These are phyloP conservation scores for Pelargonium citronellum DNA, from an alignment of 441 rosid genomes.

Conservation along the genomic window DNA sequence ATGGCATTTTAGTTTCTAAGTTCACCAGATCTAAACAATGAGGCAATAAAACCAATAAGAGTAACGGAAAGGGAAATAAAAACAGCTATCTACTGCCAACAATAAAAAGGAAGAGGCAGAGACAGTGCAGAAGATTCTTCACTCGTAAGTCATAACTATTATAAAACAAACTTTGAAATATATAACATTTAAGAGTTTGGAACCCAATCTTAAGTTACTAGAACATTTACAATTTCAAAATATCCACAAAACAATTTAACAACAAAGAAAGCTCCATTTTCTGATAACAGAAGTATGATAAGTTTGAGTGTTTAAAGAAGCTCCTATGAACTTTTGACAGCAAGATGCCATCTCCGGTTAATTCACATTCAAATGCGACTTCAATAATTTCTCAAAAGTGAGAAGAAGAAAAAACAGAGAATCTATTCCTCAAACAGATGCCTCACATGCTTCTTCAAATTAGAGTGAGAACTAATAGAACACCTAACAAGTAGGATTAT, in stretches of 20 bases:
- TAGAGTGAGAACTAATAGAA: not conserved
- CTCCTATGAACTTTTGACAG: not conserved
- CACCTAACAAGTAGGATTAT: not conserved
- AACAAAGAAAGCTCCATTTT: not conserved
- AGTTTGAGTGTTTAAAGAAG: not conserved
- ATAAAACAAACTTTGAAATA: not conserved
- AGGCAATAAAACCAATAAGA: no score
- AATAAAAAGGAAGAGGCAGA: not conserved
- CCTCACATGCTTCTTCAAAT: not conserved
- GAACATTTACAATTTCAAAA: not conserved
- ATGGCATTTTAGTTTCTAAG: not conserved
- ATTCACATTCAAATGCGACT: not conserved
- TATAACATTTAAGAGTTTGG: not conserved
- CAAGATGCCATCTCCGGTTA: not conserved
- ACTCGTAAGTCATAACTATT: not conserved
- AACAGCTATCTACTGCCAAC: not conserved
- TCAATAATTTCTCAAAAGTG: not conserved
- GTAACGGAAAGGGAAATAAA: no score
- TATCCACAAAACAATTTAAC: not conserved
- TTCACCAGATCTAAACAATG: not conserved
- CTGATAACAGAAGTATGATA: not conserved
- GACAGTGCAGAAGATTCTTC: not conserved
- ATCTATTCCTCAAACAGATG: not conserved
- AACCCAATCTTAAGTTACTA: not conserved
- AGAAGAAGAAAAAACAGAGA: not conserved